Evolutionary conservation across 208 protist genomes (phyloP).

Genomic region (Wallacemonas sp.): DNA sequence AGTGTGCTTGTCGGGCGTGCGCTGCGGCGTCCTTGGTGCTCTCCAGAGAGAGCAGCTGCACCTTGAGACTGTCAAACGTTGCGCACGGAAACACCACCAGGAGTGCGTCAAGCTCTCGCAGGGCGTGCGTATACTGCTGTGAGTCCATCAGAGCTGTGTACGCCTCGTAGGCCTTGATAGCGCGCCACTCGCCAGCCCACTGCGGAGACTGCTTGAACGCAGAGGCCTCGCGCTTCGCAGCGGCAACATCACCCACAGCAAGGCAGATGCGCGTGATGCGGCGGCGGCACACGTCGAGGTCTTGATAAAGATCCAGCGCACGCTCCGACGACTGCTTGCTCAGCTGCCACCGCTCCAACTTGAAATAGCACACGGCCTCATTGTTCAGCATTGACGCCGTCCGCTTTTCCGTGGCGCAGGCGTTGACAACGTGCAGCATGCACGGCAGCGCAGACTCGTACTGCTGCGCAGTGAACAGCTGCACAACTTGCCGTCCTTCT

Average conservation of each 20-base stretch:
- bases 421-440: slow-evolving; percentile 18
- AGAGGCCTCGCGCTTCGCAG: slow-evolving; percentile 26
- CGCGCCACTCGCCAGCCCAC: slow-evolving; percentile 33
- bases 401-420: slow-evolving; percentile 19
- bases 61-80: slow-evolving; percentile 48
- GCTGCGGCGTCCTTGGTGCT: slow-evolving; percentile 20
- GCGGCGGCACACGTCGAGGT: slow-evolving; percentile 36
- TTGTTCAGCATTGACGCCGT: slow-evolving; percentile 46
- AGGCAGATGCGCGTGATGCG: slow-evolving; percentile 41
- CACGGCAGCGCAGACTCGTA: slow-evolving; percentile 20
- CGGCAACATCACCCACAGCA: slow-evolving; percentile 24
- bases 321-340: slow-evolving; percentile 33
- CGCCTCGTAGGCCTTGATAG: slow-evolving; percentile 37
- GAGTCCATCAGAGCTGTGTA: slow-evolving; percentile 41
- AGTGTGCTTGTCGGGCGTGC: slow-evolving; percentile 23
- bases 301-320: slow-evolving; percentile 37
- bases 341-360: slow-evolving; percentile 46
- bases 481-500: slow-evolving; percentile 5
- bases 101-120: slow-evolving; percentile 42
- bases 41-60: slow-evolving; percentile 45
- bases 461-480: slow-evolving; percentile 13
- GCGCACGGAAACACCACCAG: slow-evolving; percentile 46
- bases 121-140: slow-evolving; percentile 44
- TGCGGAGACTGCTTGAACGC: slow-evolving; percentile 14
- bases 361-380: slow-evolving; percentile 54